phyloP scores from a whole-genome alignment of 768 basidiomycete genomes.

The Leccinum ochraceum region DNA sequence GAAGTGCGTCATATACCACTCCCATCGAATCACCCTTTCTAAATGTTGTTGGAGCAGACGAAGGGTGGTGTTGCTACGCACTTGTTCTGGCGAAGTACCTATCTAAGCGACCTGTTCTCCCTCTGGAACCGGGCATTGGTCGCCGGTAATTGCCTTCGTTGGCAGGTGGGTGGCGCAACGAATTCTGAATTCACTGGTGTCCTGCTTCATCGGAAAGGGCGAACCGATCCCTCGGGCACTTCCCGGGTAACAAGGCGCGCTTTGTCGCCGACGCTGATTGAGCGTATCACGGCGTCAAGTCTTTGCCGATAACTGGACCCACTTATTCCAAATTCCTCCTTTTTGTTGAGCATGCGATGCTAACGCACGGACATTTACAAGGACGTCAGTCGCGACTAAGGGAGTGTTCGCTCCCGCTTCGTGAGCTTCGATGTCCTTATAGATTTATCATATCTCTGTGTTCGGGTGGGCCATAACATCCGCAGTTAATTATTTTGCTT shows the following conservation, averaged over 20 bases:
- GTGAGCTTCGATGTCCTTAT: background rate
- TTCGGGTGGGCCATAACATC: background rate
- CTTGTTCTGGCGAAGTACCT: slow-evolving; percentile 91
- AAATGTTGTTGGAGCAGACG: slow-evolving; percentile 57
- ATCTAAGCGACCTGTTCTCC: slow-evolving; percentile 94
- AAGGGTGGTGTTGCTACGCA: slow-evolving; percentile 87
- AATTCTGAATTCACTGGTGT: slow-evolving; percentile 17
- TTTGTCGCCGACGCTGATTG: slow-evolving; percentile 7
- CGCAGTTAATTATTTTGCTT: background rate
- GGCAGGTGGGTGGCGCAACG: slow-evolving; percentile 60
- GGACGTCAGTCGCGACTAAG: slow-evolving; percentile 37
- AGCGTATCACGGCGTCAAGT: slow-evolving; percentile 13
- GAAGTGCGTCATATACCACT: slow-evolving; percentile 49
- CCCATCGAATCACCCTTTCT: background rate
- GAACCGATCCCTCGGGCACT: background rate
- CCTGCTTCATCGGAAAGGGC: background rate
- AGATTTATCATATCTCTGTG: background rate
- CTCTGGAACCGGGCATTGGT: slow-evolving; percentile 92
- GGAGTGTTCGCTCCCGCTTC: background rate
- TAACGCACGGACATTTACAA: slow-evolving; percentile 20
- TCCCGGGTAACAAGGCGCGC: slow-evolving; percentile 3
- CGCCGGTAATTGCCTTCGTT: slow-evolving; percentile 89
- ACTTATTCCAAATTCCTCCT: background rate
- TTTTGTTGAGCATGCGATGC: slow-evolving; percentile 1
- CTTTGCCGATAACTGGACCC: background rate